Base-by-base conservation (phyloP, 345 rosid species). In the thale cress (Arabidopsis thaliana) region DNA sequence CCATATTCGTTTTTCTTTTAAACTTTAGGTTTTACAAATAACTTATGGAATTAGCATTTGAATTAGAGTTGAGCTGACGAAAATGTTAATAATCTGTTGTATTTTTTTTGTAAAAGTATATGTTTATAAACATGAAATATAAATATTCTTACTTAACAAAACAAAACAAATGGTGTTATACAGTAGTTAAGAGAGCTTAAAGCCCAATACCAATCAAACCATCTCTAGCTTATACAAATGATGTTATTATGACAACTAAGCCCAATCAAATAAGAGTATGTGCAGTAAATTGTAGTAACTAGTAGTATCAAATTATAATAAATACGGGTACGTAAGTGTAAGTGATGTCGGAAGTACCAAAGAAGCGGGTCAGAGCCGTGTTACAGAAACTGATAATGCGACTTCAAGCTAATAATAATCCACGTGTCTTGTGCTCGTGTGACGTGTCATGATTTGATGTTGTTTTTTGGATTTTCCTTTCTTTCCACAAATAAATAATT, bases 291-390 rank as follows among this genome's bases (percentile, higher is more conserved):
- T 16, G 20, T 16, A 16, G 20, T 16, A 16, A 16, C 20, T 16
- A 16, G 20, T 28, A 11, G 45, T 41, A 41, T 41, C n/a, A 41
- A 4, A 13, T 37, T 37, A 25, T 52, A 25, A 25, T 56, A 32
- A 11, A 61, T 64, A 59, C 37, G 38, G 58, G 10, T 33, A 7
- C 23, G 59, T 8, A 7, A 34, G 59, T 8, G n/a, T 10, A 37
- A 58, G 32, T 32, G 78, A 67, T 50, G 74, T 75, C 53, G 55
- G 48, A 33, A 48, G 72, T 16, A 30, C 50, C 38, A 66, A 48
- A 67, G 0, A 68, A 45, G 40, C 40, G 74, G 52, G 32, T 69
- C 32, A 42, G 56, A 23, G 65, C 65, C 75, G 79, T 76, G 75
- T 76, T 24, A 20, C 58, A 42, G 30, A 24, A 10, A n/a, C 62